Conservation (phyloP, 495 filamentous ascomycete species). For the Hypoxylon trugodes region DNA sequence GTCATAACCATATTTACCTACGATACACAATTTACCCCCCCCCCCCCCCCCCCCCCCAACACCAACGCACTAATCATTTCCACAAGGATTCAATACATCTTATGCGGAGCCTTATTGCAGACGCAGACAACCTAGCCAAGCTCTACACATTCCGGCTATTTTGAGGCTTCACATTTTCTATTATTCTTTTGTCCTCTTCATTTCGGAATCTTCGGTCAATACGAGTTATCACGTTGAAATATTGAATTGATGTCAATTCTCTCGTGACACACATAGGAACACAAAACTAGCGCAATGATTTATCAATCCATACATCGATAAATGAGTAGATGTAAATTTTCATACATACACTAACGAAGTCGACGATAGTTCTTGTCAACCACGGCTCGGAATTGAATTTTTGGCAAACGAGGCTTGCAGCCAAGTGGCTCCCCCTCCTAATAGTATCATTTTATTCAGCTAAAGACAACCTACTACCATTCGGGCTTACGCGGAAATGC, state of each 20-base stretch:
- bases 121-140: slow-evolving; percentile 23
- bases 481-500: slow-evolving; percentile 37
- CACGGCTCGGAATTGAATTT: slow-evolving; percentile 21
- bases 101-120: slow-evolving; percentile 36
- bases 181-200: slow-evolving; percentile 14
- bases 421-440: slow-evolving; percentile 21
- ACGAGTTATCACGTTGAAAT: slow-evolving; percentile 19
- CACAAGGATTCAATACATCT: slow-evolving; percentile 37
- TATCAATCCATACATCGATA: not conserved
- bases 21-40: too few species aligned
- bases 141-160: slow-evolving; percentile 42
- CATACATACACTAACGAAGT: slow-evolving; percentile 17
- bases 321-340: slow-evolving; percentile 4
- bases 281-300: not conserved
- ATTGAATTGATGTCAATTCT: not conserved
- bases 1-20: too few species aligned
- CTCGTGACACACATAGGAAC: not conserved
- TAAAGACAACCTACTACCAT: slow-evolving; percentile 29
- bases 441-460: slow-evolving; percentile 19
- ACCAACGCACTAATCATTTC: slow-evolving; percentile 28
- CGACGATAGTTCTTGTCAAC: slow-evolving; percentile 18
- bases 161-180: slow-evolving; percentile 16
- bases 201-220: slow-evolving; percentile 26
- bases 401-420: slow-evolving; percentile 34
- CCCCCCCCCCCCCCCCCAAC: slow-evolving; percentile 23